phyloP scores from a whole-genome alignment of 441 rosid genomes.

The Populus hybrid region DNA sequence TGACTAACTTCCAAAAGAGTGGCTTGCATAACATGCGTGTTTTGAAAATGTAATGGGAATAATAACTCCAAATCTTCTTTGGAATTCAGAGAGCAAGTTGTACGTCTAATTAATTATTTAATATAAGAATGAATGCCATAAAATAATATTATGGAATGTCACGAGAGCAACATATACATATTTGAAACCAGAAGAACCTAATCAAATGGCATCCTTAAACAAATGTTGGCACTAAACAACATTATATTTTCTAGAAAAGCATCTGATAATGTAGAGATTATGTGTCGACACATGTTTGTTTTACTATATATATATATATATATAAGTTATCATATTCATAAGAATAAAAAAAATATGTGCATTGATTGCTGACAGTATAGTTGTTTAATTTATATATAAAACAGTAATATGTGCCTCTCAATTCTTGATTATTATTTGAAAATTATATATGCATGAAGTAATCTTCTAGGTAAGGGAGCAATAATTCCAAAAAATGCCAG shows the following conservation, averaged over 20 bases:
- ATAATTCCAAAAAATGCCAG: neutral
- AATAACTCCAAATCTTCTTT: neutral
- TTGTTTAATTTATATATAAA: no score
- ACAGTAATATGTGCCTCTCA: neutral
- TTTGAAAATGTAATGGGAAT: neutral
- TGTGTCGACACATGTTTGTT: neutral
- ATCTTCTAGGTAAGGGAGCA: neutral
- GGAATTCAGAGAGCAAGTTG: neutral
- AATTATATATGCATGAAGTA: neutral
- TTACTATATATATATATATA: no score
- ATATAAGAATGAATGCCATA: neutral
- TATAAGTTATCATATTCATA: no score
- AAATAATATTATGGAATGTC: conserved; percentile 7
- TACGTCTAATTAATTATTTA: neutral
- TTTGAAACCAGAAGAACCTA: neutral
- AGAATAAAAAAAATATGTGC: no score
- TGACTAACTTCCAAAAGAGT: neutral
- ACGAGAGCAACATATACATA: neutral
- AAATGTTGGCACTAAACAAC: neutral
- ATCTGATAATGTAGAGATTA: neutral
- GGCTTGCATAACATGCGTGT: neutral
- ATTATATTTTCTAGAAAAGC: neutral
- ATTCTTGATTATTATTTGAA: neutral
- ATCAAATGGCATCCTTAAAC: neutral
- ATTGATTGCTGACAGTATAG: no score